phyloP scores from a whole-genome alignment of 805 yeast species.

The Blastobotrys americana region DNA sequence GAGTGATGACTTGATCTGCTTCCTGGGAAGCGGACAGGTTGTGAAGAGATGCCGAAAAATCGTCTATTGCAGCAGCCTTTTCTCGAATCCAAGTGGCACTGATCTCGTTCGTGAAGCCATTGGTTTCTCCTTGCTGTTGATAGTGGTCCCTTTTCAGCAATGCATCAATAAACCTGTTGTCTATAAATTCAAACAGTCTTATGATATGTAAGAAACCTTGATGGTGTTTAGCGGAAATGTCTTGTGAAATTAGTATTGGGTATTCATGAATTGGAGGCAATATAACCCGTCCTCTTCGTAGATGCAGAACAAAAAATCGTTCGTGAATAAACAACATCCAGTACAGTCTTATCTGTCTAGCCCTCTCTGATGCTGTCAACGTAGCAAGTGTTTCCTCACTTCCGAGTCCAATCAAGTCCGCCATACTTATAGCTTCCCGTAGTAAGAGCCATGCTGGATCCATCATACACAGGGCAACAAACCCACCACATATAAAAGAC shows the following conservation, averaged over 20 bases:
- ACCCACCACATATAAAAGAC: conserved; percentile 7
- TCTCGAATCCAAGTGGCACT: conserved; percentile 11
- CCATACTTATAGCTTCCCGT: conserved; percentile 15
- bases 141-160: conserved; percentile 8
- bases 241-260: background rate
- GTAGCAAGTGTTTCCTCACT: background rate
- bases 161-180: conserved; percentile 12
- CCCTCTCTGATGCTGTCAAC: conserved; percentile 5
- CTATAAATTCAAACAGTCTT: conserved; percentile 13
- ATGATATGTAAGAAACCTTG: conserved; percentile 12
- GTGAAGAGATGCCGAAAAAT: conserved; percentile 1
- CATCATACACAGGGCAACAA: conserved; percentile 8
- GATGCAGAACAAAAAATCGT: conserved; percentile 15
- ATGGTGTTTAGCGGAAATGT: conserved; percentile 5
- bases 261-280: background rate
- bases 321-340: conserved; percentile 16
- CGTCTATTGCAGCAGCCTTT: conserved; percentile 9
- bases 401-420: conserved; percentile 6
- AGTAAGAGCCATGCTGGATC: conserved; percentile 14
- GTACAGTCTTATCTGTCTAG: conserved; percentile 9
- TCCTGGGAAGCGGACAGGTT: conserved; percentile 12
- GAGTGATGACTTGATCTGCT: conserved; percentile 13
- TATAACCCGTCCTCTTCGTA: conserved; percentile 9
- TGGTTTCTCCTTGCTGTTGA: too few species aligned
- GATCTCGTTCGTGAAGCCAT: too few species aligned